Evolutionary conservation across 2,329 filamentous ascomycete genomes (phyloP), one percentile per base, ranked within the genome.

Genomic region (Sporothrix brasiliensis): DNA sequence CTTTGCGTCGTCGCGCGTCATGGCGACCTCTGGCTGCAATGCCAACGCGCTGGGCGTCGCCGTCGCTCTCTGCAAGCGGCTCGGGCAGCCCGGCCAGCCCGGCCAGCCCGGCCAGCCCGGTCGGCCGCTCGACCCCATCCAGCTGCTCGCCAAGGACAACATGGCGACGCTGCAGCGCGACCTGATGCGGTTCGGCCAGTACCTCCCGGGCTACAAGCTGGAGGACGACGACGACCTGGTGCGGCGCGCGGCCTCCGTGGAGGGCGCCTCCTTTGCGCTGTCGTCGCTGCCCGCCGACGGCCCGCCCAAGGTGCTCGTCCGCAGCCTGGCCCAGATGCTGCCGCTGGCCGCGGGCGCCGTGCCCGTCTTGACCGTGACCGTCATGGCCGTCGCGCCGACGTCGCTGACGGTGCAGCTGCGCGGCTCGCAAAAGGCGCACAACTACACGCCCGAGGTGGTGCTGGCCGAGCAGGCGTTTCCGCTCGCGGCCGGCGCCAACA

Each of bases 261-360:
- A 65, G 5, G 69, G 49, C 13, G 65, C 73, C 0, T 69, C 74
- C 2, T 76, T 74, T 67, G 71, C 65, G 53, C 71, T 76, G 2
- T 65, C 69, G 4, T 34, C 70, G 5, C 69, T 76, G 0, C 74
- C 73, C 5, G 72, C 74, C 0, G 71, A 76, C 44, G 75, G 74
- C 1, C 75, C 74, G 4, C 74, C 75, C 7, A 75, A 75, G 56
- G 74, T 75, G n/a, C 69, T 76, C 1, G 72, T 73, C 1, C 72
- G 74, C 53, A 76, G 75, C 53, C 68, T 75, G 11, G 74, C 75
- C 2, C 75, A 76, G 68, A 75, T 76, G 74, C 73, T 76, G 21
- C 75, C 75, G 1, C 63, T 76, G 1, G 54, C 66, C 11, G 74
- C 65, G 6, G 74, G 74, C 10, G 54, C 52, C 9, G 71, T 75